Evolutionary conservation across 495 filamentous ascomycete species (phyloP).

Genomic region (Penicillium argentinense): DNA sequence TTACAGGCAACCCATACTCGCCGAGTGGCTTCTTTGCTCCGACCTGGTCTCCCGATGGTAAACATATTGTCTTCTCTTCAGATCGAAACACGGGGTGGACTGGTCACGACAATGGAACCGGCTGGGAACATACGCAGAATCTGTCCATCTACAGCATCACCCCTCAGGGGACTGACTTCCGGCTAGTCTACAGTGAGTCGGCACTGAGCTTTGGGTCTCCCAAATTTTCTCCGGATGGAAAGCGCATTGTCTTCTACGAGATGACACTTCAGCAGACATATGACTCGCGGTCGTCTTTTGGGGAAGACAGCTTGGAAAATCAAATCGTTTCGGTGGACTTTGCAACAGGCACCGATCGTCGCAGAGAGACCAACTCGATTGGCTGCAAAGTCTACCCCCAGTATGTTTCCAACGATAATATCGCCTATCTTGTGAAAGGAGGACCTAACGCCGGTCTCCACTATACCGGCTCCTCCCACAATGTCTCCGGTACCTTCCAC

Average conservation of each 20-base stretch:
- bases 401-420: conserved; percentile 5
- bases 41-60: conserved; percentile 26
- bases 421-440: conserved; percentile 13
- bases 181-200: neutral
- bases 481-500: conserved; percentile 2
- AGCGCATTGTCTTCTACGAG: conserved; percentile 15
- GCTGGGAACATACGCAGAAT: conserved; percentile 18
- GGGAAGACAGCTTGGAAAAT: neutral
- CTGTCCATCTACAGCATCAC: conserved; percentile 12
- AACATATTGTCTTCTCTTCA: conserved; percentile 15
- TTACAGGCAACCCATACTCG: neutral
- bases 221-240: conserved; percentile 18
- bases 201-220: conserved; percentile 12
- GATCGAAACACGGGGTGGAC: conserved; percentile 20
- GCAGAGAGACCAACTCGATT: conserved; percentile 1
- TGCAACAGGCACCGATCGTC: conserved; percentile 7
- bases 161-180: conserved; percentile 7
- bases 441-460: conserved; percentile 5
- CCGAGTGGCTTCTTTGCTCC: conserved; percentile 22
- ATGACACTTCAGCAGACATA: conserved; percentile 12
- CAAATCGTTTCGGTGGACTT: conserved; percentile 12
- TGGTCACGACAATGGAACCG: conserved; percentile 11
- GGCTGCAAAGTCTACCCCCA: conserved; percentile 4
- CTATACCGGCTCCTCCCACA: conserved; percentile 6
- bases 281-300: neutral